These are phyloP conservation scores for Paraconiothyrium brasiliense DNA, from an alignment of 2,329 filamentous ascomycete species.

Conservation along the genomic window DNA sequence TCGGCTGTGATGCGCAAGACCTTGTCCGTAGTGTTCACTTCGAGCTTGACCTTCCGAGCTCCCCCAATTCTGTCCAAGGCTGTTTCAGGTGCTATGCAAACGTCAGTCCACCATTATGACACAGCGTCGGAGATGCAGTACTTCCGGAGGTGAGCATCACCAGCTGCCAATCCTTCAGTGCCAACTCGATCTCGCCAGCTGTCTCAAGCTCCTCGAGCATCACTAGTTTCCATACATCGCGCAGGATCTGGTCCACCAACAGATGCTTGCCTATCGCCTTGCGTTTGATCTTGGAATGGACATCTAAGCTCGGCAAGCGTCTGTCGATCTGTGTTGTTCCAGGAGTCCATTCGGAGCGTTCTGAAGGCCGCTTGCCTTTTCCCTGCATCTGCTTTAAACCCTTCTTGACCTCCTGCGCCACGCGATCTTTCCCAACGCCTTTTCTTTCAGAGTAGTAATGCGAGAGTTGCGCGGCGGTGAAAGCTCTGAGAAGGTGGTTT, in stretches of 20 bases:
- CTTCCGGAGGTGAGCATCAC: constrained; percentile 40
- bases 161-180: constrained; percentile 45
- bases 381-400: constrained; percentile 28
- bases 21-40: constrained; percentile 35
- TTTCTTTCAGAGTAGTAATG: constrained; percentile 42
- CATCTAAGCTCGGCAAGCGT: constrained; percentile 37
- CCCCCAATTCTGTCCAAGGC: constrained; percentile 39
- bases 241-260: constrained; percentile 47
- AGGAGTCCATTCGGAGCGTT: constrained; percentile 45
- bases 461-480: constrained; percentile 42
- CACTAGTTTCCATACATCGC: constrained; percentile 43
- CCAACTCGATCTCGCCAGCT: constrained; percentile 47
- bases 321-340: constrained; percentile 35
- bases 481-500: constrained; percentile 34
- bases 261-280: constrained; percentile 37
- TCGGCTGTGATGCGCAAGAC: constrained; percentile 50
- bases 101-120: constrained; percentile 13
- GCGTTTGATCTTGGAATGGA: constrained; percentile 18
- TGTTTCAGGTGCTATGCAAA: constrained; percentile 27
- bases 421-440: constrained; percentile 28
- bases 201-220: constrained; percentile 49
- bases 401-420: constrained; percentile 29
- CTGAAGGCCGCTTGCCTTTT: constrained; percentile 24
- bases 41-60: constrained; percentile 41
- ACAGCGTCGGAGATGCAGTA: constrained; percentile 14